Base-by-base conservation (phyloP, 768 basidiomycete genomes). In the Nevesoporus exiguus region DNA sequence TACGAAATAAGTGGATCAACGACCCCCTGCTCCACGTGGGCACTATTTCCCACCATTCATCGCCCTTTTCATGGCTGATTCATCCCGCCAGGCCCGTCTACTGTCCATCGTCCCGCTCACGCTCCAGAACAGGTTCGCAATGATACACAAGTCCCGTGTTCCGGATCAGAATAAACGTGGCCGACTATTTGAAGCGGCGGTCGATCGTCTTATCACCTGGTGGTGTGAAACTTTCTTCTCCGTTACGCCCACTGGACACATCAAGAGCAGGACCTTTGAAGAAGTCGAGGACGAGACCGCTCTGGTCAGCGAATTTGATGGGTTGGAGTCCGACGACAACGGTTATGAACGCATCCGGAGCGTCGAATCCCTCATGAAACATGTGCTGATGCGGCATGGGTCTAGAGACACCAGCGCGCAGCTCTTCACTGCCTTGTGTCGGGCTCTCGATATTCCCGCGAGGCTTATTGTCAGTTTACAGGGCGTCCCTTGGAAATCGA, bases 361-460 rank as follows among this genome's bases (percentile, higher is more conserved):
- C 47, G 75, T 79, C 14, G 94, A 95, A 66, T 93, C 91, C 59
- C 77, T 98, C 36, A 94, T 95, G 90, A 98, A 97, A 66, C 93
- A 95, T 66, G 88, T 85, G 0, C 73, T 98, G 19, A 85, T 88
- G 79, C 80, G 79, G 51, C 77, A 73, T 55, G 97, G 95, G 7
- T 88, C 85, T 22, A 79, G 90, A 56, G 97, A 99, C 67, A 82
- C 83, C 36, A 89, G 88, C 54, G 88, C 93, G 1, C 93, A 96
- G 61, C 78, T 98, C 4, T 98, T 98, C 67, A 95, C 93, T 5
- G 85, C 91, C 1, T 75, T 97, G 0, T 92, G 93, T 68, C 80
- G 97, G 21, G 90, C 85, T 7, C 77, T 98, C 7, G 88, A 85
- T 11, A 83, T 98, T 19, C 94, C 94, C 0, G 82, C 93, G 7